Base-by-base conservation (phyloP, 345 rosid species). In the Garcia nutans region DNA sequence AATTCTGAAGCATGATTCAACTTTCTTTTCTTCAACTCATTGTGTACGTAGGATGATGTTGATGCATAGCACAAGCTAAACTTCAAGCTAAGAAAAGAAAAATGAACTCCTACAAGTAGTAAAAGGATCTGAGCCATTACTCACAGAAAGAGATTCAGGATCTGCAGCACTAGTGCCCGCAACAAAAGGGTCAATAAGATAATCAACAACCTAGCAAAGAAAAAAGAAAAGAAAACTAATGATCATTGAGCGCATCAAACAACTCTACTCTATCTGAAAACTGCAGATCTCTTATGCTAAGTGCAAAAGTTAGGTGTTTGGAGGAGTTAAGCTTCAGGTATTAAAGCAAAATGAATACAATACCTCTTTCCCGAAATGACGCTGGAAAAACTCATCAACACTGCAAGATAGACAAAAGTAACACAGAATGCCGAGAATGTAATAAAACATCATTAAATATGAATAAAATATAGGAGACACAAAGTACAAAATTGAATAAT, bases 361-460 rank as follows among this genome's bases (percentile, higher is more conserved):
- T 89, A 92, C 97, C 97, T 90, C 97, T 83, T 79, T 83, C 74
- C 97, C 97, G 75, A 92, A 92, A 88, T 92, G 97, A 17, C 96
- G 92, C 80, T 83, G 79, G 67, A 92, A 92, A 85, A 90, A 92
- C 62, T 82, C 85, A 41, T 90, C 89, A 71, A 90, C 97, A 78
- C 96, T 90, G 87, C 89, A 86, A 24, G 54, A 69, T 71, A 68
- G 72, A 19, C 75, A 73, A 77, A 62, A 62, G 65, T 33, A 76
- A 68, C 13, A 9, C 50, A 47, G 45, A 78, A 55, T 47, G 54
- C 24, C 22, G 50, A 73, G 59, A 67, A 28, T 72, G 31, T 28
- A 28, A 28, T 70, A 23, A 47, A 75, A 42, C 59, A 11, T 47
- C 62, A 65, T 47, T 44, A 23, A 73, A 26, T 50, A 65, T 0